phyloP scores from a whole-genome alignment of 352 stramenopile genomes.

The Phytopythium helicoides region DNA sequence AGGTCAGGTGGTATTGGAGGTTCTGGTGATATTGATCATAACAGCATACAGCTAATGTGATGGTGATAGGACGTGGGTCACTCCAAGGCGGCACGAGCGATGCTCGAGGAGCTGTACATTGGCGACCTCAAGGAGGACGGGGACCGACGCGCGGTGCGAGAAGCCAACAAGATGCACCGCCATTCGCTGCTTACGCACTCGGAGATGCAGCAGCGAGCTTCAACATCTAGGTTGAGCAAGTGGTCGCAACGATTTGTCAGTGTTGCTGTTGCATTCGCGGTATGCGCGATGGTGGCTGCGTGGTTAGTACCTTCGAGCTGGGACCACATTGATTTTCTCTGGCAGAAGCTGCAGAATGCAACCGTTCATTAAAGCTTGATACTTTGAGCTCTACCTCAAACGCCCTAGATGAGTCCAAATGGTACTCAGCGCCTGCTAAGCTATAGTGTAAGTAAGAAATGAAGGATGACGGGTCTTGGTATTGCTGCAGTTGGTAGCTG shows the following conservation, averaged over 20 bases:
- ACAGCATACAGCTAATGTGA: slow-evolving; percentile 23
- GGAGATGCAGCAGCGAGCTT: slow-evolving; percentile 1
- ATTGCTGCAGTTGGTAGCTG: too few species aligned
- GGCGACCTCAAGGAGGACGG: slow-evolving; percentile 52
- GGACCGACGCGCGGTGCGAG: slow-evolving; percentile 7
- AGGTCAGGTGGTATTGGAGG: slow-evolving; percentile 10
- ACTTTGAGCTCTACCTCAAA: too few species aligned
- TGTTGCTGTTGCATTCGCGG: neutral
- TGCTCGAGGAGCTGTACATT: slow-evolving; percentile 89
- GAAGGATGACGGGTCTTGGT: too few species aligned
- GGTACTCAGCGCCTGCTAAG: too few species aligned
- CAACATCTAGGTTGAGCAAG: neutral
- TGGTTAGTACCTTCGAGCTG: too few species aligned
- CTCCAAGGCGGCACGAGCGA: slow-evolving; percentile 83
- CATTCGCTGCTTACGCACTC: slow-evolving; percentile 20
- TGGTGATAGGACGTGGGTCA: slow-evolving; percentile 87
- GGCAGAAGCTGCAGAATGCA: too few species aligned
- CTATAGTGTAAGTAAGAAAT: too few species aligned
- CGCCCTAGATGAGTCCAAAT: too few species aligned
- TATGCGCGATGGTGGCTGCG: neutral
- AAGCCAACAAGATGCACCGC: slow-evolving; percentile 19
- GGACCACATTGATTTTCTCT: too few species aligned
- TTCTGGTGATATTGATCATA: too few species aligned
- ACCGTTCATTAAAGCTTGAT: too few species aligned
- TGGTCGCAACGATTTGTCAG: neutral